Percentiles rank a stretch among this genome's conserved stretches.
Evolutionary conservation across 208 protist genomes (phyloP).

Genomic region (Crithidia fasciculata): DNA sequence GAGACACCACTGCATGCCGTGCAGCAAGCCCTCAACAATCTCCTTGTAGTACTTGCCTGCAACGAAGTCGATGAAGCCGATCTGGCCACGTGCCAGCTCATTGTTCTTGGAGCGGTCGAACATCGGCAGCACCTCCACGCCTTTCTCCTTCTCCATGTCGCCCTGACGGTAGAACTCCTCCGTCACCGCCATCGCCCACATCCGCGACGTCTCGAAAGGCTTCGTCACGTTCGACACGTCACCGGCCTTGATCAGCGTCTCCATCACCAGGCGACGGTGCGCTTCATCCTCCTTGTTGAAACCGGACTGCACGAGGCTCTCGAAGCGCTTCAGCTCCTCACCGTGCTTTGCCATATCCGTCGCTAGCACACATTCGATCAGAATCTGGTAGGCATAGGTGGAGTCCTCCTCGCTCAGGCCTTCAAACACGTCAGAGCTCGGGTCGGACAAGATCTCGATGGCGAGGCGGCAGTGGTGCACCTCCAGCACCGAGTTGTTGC

Average conservation of each 20-base stretch:
- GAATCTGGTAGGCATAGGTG: constrained; percentile 53
- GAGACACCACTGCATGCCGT: constrained; percentile 86
- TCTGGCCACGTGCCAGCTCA: constrained; percentile 86
- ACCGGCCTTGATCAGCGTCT: constrained; percentile 83
- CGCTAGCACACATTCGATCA: constrained; percentile 87
- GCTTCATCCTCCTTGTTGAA: constrained; percentile 45
- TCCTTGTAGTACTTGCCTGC: constrained; percentile 80
- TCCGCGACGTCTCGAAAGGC: constrained; percentile 81
- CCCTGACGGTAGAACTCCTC: constrained; percentile 92
- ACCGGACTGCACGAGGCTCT: constrained; percentile 19
- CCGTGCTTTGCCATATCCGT: constrained; percentile 87
- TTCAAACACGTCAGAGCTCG: constrained; percentile 76
- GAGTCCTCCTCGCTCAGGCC: constrained; percentile 52
- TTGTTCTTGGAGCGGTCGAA: constrained; percentile 87
- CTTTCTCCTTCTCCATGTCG: constrained; percentile 89
- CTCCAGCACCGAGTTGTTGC: constrained; percentile 85
- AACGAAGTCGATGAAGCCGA: constrained; percentile 90
- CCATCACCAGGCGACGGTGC: constrained; percentile 46
- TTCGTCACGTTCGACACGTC: constrained; percentile 90
- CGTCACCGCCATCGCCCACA: constrained; percentile 87
- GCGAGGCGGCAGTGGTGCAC: constrained; percentile 90
- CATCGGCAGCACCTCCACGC: constrained; percentile 83
- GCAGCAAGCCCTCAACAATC: constrained; percentile 55
- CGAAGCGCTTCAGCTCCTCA: constrained; percentile 50
- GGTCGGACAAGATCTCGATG: constrained; percentile 84